phyloP scores from a whole-genome alignment of 192 early-diverging fungal species.

The Rhizophagus prolifer region DNA sequence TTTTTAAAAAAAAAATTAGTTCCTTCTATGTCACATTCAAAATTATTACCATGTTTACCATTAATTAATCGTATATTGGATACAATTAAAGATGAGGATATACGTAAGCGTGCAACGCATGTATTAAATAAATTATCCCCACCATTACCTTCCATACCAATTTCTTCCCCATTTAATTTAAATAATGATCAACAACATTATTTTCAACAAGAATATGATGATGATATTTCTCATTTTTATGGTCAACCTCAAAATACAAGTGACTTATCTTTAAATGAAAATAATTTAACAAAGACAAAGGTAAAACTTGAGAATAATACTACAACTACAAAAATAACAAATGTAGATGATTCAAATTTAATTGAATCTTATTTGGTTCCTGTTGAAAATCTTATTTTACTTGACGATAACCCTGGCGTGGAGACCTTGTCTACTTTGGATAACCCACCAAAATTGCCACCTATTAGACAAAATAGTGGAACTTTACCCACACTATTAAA shows the following conservation, averaged over 20 bases:
- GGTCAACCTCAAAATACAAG: not conserved
- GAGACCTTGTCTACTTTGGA: not conserved
- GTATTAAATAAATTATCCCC: conserved; percentile 33
- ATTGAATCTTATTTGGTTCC: not conserved
- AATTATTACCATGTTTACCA: conserved; percentile 33
- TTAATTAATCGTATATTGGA: conserved; percentile 43
- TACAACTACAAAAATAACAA: not conserved
- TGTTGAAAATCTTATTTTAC: not conserved
- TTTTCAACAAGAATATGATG: not conserved
- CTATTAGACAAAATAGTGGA: not conserved
- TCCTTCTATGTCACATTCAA: not conserved
- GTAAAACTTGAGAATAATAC: not conserved
- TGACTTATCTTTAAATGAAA: not conserved
- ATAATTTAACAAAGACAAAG: not conserved
- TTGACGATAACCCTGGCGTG: not conserved
- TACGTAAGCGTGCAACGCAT: conserved; percentile 39
- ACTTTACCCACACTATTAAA: not conserved
- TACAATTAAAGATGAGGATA: conserved; percentile 41
- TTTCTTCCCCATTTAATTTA: not conserved
- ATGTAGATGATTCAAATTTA: not conserved
- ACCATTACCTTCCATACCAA: not conserved
- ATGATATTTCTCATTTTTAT: not conserved
- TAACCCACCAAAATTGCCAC: not conserved
- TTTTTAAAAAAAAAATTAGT: conserved; percentile 10
- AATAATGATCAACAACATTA: not conserved